Percentiles rank a stretch among this genome's conserved stretches.
phyloP scores from a whole-genome alignment of 2,329 filamentous ascomycete genomes.

The Seiridium cupressi region DNA sequence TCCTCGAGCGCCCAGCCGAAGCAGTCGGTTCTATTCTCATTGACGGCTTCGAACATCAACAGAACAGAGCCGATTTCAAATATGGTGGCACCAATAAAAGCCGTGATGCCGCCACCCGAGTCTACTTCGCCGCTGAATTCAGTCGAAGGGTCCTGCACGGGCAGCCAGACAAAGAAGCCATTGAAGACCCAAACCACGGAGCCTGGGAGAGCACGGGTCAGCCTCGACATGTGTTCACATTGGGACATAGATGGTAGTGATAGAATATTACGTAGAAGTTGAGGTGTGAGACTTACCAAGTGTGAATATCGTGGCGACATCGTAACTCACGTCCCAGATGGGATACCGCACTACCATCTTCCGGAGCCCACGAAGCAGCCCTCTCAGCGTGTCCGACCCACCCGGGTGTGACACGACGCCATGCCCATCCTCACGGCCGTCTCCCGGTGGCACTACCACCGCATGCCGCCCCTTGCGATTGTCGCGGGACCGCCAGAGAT shows the following conservation, averaged over 20 bases:
- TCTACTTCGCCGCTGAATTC: slow-evolving; percentile 38
- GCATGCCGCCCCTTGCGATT: slow-evolving; percentile 41
- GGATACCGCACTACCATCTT: slow-evolving; percentile 35
- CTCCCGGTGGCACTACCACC: slow-evolving; percentile 20
- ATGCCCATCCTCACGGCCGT: not conserved
- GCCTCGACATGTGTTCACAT: too few relatives aligned
- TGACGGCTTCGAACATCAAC: slow-evolving; percentile 66
- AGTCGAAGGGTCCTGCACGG: slow-evolving; percentile 48
- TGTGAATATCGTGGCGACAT: slow-evolving; percentile 38
- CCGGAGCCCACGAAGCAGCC: slow-evolving; percentile 25
- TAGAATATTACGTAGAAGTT: not conserved
- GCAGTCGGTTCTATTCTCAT: slow-evolving; percentile 62
- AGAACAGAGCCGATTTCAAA: slow-evolving; percentile 65
- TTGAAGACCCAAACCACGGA: slow-evolving; percentile 58
- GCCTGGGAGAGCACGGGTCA: slow-evolving; percentile 12
- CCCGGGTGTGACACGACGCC: slow-evolving; percentile 9
- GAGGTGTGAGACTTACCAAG: slow-evolving; percentile 24
- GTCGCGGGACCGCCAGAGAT: slow-evolving; percentile 40
- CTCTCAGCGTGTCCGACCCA: slow-evolving; percentile 21
- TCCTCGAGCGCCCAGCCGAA: slow-evolving; percentile 68
- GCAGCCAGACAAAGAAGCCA: slow-evolving; percentile 63
- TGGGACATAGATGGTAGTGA: not conserved
- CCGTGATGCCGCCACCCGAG: slow-evolving; percentile 58
- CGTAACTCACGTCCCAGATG: slow-evolving; percentile 41
- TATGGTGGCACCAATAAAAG: slow-evolving; percentile 65